These are phyloP conservation scores for Sarocladium brachiariae DNA, from an alignment of 2,329 filamentous ascomycete species.

Conservation along the genomic window DNA sequence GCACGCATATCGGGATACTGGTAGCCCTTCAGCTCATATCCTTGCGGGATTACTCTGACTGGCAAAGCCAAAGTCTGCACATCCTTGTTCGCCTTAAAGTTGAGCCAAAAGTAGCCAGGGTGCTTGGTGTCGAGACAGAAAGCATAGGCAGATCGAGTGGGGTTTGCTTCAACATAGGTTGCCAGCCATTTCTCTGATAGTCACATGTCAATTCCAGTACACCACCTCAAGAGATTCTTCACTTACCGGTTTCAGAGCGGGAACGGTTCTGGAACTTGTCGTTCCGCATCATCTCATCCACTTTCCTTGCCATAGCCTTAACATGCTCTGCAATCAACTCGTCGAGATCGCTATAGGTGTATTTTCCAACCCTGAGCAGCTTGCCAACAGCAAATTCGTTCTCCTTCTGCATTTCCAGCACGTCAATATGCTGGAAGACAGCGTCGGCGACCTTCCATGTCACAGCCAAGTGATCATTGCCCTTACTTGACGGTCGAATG, in stretches of 20 bases:
- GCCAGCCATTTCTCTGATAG: slow-evolving; percentile 82
- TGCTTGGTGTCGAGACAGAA: slow-evolving; percentile 93
- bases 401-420: slow-evolving; percentile 92
- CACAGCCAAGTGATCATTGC: slow-evolving; percentile 87
- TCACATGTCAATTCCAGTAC: neutral
- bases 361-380: slow-evolving; percentile 77
- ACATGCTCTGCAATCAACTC: slow-evolving; percentile 96
- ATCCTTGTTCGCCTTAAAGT: slow-evolving; percentile 83
- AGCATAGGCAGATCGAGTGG: slow-evolving; percentile 84
- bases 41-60: slow-evolving; percentile 87
- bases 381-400: slow-evolving; percentile 92
- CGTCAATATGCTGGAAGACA: slow-evolving; percentile 97
- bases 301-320: slow-evolving; percentile 95
- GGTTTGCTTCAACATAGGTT: slow-evolving; percentile 94
- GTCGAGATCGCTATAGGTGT: slow-evolving; percentile 91
- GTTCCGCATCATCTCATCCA: slow-evolving; percentile 89
- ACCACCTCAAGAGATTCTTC: slow-evolving; percentile 5
- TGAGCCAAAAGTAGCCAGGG: slow-evolving; percentile 90
- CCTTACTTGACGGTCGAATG: slow-evolving; percentile 91
- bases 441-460: slow-evolving; percentile 98
- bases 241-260: slow-evolving; percentile 76
- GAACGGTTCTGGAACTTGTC: slow-evolving; percentile 88
- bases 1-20: slow-evolving; percentile 92
- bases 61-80: slow-evolving; percentile 71
- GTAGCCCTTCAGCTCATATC: slow-evolving; percentile 82